These are phyloP conservation scores for Ceratobasidium sp. DNA, from an alignment of 1,284 basidiomycete species.

Conservation along the genomic window DNA sequence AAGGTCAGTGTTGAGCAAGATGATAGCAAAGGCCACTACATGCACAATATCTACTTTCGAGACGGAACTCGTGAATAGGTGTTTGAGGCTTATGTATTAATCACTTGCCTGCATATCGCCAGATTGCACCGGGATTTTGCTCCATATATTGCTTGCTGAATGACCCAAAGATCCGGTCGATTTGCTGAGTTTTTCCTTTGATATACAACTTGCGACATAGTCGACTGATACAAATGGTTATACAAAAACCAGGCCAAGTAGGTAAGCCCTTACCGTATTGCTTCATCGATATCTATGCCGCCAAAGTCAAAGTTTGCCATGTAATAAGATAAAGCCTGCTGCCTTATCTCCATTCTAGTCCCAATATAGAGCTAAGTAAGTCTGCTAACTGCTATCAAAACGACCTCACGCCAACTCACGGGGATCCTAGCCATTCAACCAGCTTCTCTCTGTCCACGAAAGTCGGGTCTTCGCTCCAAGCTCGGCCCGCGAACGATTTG, in stretches of 20 bases:
- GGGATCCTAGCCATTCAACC: conserved; percentile 41
- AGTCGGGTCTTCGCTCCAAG: conserved; percentile 35
- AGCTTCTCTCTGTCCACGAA: conserved; percentile 39
- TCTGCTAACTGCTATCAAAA: conserved; percentile 28
- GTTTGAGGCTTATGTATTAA: not conserved
- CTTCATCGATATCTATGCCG: conserved; percentile 20
- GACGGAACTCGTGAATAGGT: not conserved
- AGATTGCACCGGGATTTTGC: conserved; percentile 19
- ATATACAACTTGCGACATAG: conserved; percentile 38
- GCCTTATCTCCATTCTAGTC: conserved; percentile 32
- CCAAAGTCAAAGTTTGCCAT: conserved; percentile 36
- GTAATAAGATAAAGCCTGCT: conserved; percentile 23
- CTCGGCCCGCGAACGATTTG: conserved; percentile 35
- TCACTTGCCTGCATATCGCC: conserved; percentile 17
- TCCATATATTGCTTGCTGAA: conserved; percentile 32
- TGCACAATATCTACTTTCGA: conserved; percentile 35
- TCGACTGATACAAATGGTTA: not conserved
- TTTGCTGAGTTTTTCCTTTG: conserved; percentile 41
- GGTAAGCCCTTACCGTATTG: conserved; percentile 24
- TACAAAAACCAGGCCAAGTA: not conserved
- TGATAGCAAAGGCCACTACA: conserved; percentile 38
- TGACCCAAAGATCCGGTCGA: conserved; percentile 31
- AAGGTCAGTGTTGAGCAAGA: conserved; percentile 40
- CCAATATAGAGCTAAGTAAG: conserved; percentile 7
- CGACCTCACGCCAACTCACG: conserved; percentile 33